Base-by-base conservation (phyloP, 139 green algal species). In the Marvania coccoides region DNA sequence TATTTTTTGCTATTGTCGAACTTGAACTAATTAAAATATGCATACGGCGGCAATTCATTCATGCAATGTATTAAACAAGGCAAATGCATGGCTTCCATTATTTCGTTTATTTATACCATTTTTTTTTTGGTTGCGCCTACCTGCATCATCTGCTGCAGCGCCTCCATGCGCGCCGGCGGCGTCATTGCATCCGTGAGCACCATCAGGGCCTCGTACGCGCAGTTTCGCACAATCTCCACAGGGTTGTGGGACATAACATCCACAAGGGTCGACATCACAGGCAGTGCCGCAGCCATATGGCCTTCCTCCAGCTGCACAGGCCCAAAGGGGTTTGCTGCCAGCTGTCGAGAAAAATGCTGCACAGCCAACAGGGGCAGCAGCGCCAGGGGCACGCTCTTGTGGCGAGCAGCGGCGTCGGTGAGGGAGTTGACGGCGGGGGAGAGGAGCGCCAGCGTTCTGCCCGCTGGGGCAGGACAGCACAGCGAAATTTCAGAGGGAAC, bases 231-330 rank as follows among this genome's bases (percentile, higher is more conserved):
- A 4, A 68, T 13, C 37, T 74, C 57, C 48, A 68, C 42, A 0
- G 67, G 67, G 30, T 68, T 74, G 59, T 58, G 33, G 1, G 57
- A 62, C 67, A 74, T 74, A 12, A 68, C 12, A 0, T 28, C 15
- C 35, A 72, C 65, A 2, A 71, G 53, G 4, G 65, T 15, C 1
- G 34, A n/a, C 23, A 71, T 28, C 6, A 71, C 42, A 14, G 48
- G 42, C 42, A 51, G 19, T 51, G 42, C 19, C 19, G 19, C 19
- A 28, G 42, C 19, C 19, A 51, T 19, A 51, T 51, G 19, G 19
- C 42, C 19, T 51, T 51, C 42, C 42, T 51, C 42, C 19, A 51
- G 19, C 19, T 19, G 42, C 19, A 19, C 19, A n/a, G n/a, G n/a
- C n/a, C n/a, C n/a, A n/a, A n/a, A n/a, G 19, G 19, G 19, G 42